phyloP scores from a whole-genome alignment of 2,329 filamentous ascomycete species.

The Penicillium sp. region DNA sequence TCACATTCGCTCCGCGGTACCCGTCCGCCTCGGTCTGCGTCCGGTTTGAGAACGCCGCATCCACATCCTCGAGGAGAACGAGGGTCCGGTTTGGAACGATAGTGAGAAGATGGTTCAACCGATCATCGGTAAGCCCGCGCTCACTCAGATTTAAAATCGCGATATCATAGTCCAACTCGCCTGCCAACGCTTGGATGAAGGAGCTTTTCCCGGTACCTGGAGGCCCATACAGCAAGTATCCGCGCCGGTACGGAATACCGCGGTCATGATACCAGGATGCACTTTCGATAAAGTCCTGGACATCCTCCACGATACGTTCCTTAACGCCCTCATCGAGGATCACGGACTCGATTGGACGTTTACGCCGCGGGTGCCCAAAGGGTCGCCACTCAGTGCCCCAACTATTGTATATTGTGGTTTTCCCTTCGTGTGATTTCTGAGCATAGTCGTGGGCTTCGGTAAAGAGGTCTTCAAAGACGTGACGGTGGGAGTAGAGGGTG shows the following conservation, averaged over 20 bases:
- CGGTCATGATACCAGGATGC: conserved; percentile 88
- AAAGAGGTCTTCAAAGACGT: conserved; percentile 88
- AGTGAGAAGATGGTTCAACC: conserved; percentile 77
- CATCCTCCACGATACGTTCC: conserved; percentile 72
- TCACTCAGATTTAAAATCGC: conserved; percentile 90
- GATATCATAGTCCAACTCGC: conserved; percentile 87
- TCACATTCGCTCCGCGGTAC: conserved; percentile 82
- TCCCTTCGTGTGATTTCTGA: conserved; percentile 76
- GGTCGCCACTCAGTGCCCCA: conserved; percentile 78
- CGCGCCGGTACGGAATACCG: conserved; percentile 87
- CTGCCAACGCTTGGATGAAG: conserved; percentile 91
- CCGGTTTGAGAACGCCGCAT: conserved; percentile 81
- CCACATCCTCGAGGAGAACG: conserved; percentile 81
- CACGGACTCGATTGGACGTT: conserved; percentile 82
- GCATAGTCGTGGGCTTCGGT: conserved; percentile 78
- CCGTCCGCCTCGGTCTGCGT: conserved; percentile 69
- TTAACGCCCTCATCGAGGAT: conserved; percentile 79
- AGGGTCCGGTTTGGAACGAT: conserved; percentile 79
- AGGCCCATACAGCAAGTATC: conserved; percentile 83
- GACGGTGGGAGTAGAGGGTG: conserved; percentile 80
- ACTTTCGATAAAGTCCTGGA: conserved; percentile 73
- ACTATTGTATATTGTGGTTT: conserved; percentile 85
- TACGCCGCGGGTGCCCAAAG: conserved; percentile 78
- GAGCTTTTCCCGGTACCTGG: conserved; percentile 91
- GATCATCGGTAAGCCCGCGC: conserved; percentile 80